These are phyloP conservation scores for Pterocarpus macrocarpus DNA, from an alignment of 306 rosid genomes.

Conservation along the genomic window DNA sequence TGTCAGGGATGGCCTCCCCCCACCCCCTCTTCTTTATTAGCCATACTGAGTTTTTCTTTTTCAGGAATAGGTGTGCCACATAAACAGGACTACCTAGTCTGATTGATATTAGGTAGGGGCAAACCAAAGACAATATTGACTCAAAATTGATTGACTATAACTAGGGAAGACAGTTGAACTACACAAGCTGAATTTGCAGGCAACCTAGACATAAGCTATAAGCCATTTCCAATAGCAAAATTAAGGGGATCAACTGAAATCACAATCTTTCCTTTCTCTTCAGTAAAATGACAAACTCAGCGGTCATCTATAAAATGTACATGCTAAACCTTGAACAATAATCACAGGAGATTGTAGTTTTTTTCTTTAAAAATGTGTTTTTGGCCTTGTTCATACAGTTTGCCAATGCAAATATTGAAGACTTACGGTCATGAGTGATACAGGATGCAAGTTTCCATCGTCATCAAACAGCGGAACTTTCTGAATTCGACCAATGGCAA, in stretches of 20 bases:
- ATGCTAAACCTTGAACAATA: background rate
- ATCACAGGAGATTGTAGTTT: background rate
- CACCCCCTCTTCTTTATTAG: no score
- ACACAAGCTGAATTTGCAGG: slow-evolving; percentile 25
- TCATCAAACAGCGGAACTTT: slow-evolving; percentile 72
- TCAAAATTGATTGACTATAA: no score
- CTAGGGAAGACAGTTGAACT: background rate
- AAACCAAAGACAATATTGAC: background rate
- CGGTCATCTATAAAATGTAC: background rate
- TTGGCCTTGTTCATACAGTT: background rate
- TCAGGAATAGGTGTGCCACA: no score
- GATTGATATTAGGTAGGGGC: no score
- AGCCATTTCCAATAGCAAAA: background rate
- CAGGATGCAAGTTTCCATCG: slow-evolving; percentile 76
- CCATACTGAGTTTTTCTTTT: no score
- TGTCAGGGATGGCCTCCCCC: no score
- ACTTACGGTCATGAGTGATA: slow-evolving; percentile 88
- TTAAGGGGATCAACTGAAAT: background rate
- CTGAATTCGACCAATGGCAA: slow-evolving; percentile 90
- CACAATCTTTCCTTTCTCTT: background rate
- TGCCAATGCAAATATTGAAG: slow-evolving; percentile 32
- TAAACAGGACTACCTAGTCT: no score
- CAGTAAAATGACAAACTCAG: slow-evolving; percentile 2
- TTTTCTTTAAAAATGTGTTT: background rate
- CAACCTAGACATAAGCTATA: background rate